phyloP scores from a whole-genome alignment of 441 rosid species.

The Arabidopsis hybrid region DNA sequence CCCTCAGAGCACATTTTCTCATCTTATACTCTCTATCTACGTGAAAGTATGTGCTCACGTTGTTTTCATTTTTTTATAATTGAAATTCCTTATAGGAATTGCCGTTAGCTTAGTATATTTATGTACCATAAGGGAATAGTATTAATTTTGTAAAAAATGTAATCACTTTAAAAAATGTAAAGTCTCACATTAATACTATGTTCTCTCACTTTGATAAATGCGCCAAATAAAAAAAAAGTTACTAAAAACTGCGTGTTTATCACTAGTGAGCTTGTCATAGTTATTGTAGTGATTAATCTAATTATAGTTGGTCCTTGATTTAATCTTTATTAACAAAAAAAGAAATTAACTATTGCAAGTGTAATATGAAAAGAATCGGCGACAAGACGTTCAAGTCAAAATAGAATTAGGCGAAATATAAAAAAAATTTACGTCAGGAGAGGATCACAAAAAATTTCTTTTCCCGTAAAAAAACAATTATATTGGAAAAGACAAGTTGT shows the following conservation, averaged over 20 bases:
- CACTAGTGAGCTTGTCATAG: not conserved
- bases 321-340: not conserved
- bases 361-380: slow-evolving; percentile 41
- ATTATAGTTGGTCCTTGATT: not conserved
- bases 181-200: slow-evolving; percentile 9
- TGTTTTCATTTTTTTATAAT: not conserved
- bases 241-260: not conserved
- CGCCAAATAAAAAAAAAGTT: not conserved
- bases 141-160: not conserved
- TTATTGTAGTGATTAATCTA: slow-evolving; percentile 12
- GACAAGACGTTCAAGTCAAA: slow-evolving; percentile 44
- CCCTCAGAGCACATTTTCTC: slow-evolving; percentile 19
- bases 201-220: slow-evolving; percentile 12
- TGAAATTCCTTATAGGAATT: not conserved
- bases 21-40: slow-evolving; percentile 23
- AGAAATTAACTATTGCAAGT: slow-evolving; percentile 27
- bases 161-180: not conserved
- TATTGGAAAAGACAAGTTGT: slow-evolving; percentile 36
- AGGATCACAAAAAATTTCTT: slow-evolving; percentile 14
- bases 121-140: not conserved
- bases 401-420: slow-evolving; percentile 41
- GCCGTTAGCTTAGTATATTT: slow-evolving; percentile 18
- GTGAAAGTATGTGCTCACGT: slow-evolving; percentile 34
- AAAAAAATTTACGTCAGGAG: slow-evolving; percentile 29
- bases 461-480: slow-evolving; percentile 26